Evolutionary conservation across 345 rosid species (phyloP), one percentile per base, ranked within the genome.

Genomic region (Eucalyptus pauciflora): DNA sequence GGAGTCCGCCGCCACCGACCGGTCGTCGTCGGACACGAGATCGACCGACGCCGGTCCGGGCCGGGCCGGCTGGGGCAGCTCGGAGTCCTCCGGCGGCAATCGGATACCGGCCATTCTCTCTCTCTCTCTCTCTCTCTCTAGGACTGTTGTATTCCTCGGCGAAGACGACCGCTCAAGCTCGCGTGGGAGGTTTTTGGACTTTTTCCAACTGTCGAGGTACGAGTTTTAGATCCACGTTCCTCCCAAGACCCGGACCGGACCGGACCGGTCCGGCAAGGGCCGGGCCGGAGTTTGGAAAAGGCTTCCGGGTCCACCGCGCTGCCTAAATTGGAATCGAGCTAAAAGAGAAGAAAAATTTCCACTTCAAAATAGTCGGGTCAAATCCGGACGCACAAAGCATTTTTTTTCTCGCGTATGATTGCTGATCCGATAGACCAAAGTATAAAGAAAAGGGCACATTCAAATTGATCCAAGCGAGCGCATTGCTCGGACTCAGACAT

Each of bases 1-100:
- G 22, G 99, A 97, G 92, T 97, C 99, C 14, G 99, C 99, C 50
- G 99, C 99, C 7, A 97, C 94, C 37, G 99, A 98, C 80, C 99
- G 94, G 89, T 98, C 99, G 91, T 98, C 99, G 91, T 98, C 99
- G n/a, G 99, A 98, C 76, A 95, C 95, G 90, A 95, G 93, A 93
- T 97, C 99, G 54, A 86, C 89, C 86, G 8, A 91, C 51, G 58
- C 88, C 49, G 27, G 91, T 11, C 17, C 92, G 46, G 25, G 91
- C 37, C 91, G 88, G 86, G 91, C 89, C 86, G 93, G 95, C 76
- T 90, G 94, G 83, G 92, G 90, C 49, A 88, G 56, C 81, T 95
- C 97, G 45, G 96, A 89, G 54, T 96, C 97, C 86, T 96, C 98
- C 83, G 95, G 95, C 71, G 87, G 86, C 85, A 95, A 88, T 88